These are phyloP conservation scores for Pittosporum tobira DNA, from an alignment of 129 eudicot genomes.

Conservation along the genomic window DNA sequence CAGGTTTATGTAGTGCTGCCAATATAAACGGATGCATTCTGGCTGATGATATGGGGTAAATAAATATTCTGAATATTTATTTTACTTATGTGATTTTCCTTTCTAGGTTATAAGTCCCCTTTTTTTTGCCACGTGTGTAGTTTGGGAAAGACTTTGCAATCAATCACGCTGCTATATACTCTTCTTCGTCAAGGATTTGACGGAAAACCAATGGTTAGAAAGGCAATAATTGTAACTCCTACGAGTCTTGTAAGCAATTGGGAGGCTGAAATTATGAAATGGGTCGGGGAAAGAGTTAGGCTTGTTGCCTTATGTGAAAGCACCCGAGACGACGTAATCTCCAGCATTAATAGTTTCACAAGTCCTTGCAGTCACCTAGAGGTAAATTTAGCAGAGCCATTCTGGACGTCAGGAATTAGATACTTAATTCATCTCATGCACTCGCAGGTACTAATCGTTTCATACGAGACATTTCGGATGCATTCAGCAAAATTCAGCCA, in stretches of 20 bases:
- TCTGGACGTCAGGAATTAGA: conserved; percentile 8
- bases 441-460: conserved; percentile 81
- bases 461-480: conserved; percentile 94
- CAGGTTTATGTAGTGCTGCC: conserved; percentile 48
- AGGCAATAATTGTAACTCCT: conserved; percentile 94
- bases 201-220: conserved; percentile 86
- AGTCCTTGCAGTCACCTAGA: conserved; percentile 50
- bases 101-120: conserved; percentile 4
- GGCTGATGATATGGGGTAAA: conserved; percentile 99
- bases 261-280: conserved; percentile 95
- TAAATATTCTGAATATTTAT: conserved; percentile 5
- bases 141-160: conserved; percentile 97
- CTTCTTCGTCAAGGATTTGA: conserved; percentile 95
- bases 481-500: conserved; percentile 74
- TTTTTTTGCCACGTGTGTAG: conserved; percentile 31
- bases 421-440: conserved; percentile 19
- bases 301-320: conserved; percentile 98
- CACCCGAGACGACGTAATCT: conserved; percentile 74
- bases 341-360: conserved; percentile 70
- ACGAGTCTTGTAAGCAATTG: conserved; percentile 97
- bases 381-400: conserved; percentile 34
- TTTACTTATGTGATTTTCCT: conserved; percentile 8
- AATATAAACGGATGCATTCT: conserved; percentile 86
- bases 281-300: conserved; percentile 92
- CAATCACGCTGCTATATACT: conserved; percentile 83